Percentiles rank a stretch among this genome's conserved stretches.
Conservation (phyloP, 768 basidiomycete species). For the Artomyces pyxidatus region DNA sequence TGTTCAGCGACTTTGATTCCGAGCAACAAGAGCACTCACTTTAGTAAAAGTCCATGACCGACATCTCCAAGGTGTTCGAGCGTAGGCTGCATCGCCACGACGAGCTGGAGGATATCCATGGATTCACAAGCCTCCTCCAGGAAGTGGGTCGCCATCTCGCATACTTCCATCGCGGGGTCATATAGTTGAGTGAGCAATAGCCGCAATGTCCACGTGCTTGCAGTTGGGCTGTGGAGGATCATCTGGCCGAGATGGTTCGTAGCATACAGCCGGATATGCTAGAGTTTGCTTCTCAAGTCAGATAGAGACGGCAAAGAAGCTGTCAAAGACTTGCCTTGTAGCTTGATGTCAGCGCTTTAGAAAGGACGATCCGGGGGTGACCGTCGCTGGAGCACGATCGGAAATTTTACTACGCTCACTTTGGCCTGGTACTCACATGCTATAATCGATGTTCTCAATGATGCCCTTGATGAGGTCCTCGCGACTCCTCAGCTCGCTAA, state of each 20-base stretch:
- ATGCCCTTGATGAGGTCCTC: slow-evolving; percentile 90
- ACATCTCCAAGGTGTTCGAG: slow-evolving; percentile 93
- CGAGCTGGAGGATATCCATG: slow-evolving; percentile 74
- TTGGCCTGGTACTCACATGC: slow-evolving; percentile 46
- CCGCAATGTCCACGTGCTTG: slow-evolving; percentile 83
- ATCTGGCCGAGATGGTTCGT: slow-evolving; percentile 81
- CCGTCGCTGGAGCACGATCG: slow-evolving; percentile 58
- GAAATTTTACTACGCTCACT: slow-evolving; percentile 2
- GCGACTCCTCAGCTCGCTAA: slow-evolving; percentile 83
- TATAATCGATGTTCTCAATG: slow-evolving; percentile 88
- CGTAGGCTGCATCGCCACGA: slow-evolving; percentile 91
- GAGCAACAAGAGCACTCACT: slow-evolving; percentile 41
- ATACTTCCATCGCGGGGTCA: slow-evolving; percentile 85
- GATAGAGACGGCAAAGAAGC: too few species aligned
- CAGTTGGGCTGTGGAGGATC: slow-evolving; percentile 53
- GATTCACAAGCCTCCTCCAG: slow-evolving; percentile 87
- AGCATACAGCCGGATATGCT: slow-evolving; percentile 86
- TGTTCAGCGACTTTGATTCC: not conserved
- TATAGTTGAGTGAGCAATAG: slow-evolving; percentile 93
- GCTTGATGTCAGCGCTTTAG: slow-evolving; percentile 90
- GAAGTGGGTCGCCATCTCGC: slow-evolving; percentile 81
- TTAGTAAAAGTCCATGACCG: slow-evolving; percentile 79
- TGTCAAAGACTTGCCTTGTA: slow-evolving; percentile 55
- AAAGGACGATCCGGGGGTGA: slow-evolving; percentile 86
- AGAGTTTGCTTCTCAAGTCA: too few species aligned